Percentiles rank a stretch among this genome's conserved stretches.
phyloP scores from a whole-genome alignment of 1,139 yeast species.

The Diutina scorzettiae region DNA sequence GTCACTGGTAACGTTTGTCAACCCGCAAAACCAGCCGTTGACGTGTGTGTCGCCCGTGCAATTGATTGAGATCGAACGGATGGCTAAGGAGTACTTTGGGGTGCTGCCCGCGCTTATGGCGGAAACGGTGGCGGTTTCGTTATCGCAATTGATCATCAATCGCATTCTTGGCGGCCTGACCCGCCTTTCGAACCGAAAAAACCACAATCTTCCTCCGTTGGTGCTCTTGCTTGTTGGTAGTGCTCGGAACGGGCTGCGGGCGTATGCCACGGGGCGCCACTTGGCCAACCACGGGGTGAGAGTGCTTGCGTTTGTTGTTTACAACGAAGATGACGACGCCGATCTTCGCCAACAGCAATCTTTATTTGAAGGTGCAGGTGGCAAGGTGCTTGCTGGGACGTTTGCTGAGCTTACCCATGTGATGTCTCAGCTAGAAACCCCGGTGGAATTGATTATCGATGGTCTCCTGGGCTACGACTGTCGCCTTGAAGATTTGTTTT shows the following conservation, averaged over 20 bases:
- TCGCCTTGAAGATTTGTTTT: conserved; percentile 40
- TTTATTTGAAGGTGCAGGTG: conserved; percentile 38
- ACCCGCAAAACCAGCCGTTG: conserved; percentile 12
- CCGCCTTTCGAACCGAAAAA: conserved; percentile 40
- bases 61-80: conserved; percentile 63
- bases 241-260: conserved; percentile 63
- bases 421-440: conserved; percentile 45
- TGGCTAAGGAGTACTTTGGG: conserved; percentile 42
- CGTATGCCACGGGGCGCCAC: conserved; percentile 73
- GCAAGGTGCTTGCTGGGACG: conserved; percentile 27
- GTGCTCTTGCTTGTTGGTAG: conserved; percentile 64
- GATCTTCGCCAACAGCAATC: conserved; percentile 33
- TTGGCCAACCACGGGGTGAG: conserved; percentile 64
- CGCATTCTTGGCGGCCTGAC: conserved; percentile 58
- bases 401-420: conserved; percentile 20
- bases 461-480: conserved; percentile 78
- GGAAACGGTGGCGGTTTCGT: conserved; percentile 67
- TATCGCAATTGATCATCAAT: conserved; percentile 43
- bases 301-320: conserved; percentile 46
- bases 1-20: background rate
- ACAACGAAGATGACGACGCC: conserved; percentile 18
- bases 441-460: conserved; percentile 68
- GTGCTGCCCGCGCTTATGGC: conserved; percentile 35
- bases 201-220: conserved; percentile 72
- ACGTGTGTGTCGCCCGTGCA: conserved; percentile 76